Conservation (phyloP, 768 basidiomycete species). For the Harrya chromipes region DNA sequence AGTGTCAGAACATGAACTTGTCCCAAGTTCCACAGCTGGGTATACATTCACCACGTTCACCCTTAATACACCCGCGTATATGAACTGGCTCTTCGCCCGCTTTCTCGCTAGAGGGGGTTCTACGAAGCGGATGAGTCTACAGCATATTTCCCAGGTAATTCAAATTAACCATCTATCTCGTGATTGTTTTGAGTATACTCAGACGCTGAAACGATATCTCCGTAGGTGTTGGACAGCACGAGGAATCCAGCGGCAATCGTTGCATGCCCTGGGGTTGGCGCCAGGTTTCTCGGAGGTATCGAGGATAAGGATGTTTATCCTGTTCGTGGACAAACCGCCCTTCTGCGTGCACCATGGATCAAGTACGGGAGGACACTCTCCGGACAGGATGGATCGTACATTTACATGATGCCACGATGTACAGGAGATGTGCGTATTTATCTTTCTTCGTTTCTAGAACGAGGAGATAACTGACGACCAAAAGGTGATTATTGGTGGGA, state of each 20-base stretch:
- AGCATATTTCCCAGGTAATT: slow-evolving; percentile 63
- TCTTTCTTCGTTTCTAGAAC: background rate
- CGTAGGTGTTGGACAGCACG: slow-evolving; percentile 13
- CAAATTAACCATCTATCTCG: background rate
- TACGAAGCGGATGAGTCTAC: slow-evolving; percentile 54
- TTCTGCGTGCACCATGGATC: slow-evolving; percentile 49
- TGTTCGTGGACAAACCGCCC: slow-evolving; percentile 44
- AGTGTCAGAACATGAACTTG: slow-evolving; percentile 40
- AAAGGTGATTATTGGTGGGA: slow-evolving; percentile 60
- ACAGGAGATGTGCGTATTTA: slow-evolving; percentile 38
- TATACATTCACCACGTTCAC: slow-evolving; percentile 63
- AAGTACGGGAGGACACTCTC: slow-evolving; percentile 35
- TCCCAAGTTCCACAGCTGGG: slow-evolving; percentile 44
- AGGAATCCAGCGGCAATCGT: slow-evolving; percentile 45
- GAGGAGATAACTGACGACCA: background rate
- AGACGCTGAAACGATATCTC: background rate
- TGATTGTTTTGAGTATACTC: background rate
- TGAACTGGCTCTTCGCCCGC: slow-evolving; percentile 58
- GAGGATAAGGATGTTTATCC: slow-evolving; percentile 49
- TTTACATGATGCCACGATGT: slow-evolving; percentile 36
- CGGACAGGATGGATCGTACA: slow-evolving; percentile 28
- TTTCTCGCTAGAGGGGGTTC: slow-evolving; percentile 62
- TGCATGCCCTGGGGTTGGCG: slow-evolving; percentile 67
- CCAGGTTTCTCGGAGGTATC: slow-evolving; percentile 48
- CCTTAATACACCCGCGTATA: slow-evolving; percentile 62